Evolutionary conservation across 2,329 filamentous ascomycete genomes (phyloP), one percentile per base, ranked within the genome.

Genomic region (Xylaria sp.): DNA sequence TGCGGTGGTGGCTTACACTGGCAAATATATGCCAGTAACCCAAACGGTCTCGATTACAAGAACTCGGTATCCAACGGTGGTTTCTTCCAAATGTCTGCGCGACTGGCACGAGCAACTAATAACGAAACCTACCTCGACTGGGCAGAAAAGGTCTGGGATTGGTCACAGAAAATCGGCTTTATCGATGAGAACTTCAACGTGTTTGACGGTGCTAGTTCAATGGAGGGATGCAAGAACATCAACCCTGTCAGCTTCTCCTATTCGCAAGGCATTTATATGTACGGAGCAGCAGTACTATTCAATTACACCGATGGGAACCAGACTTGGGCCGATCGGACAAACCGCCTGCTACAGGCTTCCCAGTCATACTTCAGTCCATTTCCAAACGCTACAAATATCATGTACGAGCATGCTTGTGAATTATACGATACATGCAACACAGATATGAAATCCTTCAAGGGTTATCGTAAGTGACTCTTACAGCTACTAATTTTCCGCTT

Each of bases 21-120:
- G 92, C 93, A 97, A 82, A 93, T 97, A 73, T 94, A 91, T 78
- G 82, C 86, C 1, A 88, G 87, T 74, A 95, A 97, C 77, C 82
- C 83, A 55, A 89, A 89, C 70, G 93, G 93, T 16, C 90, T 94
- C 78, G 86, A 89, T 75, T 96, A 97, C 86, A 96, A 94, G 81
- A 95, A 95, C 82, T 86, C 90, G 18, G 88, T 94, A 73, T 90
- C 90, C 69, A 96, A 96, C 78, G 93, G 92, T 50, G 90, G 90
- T n/a, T 89, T 96, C 77, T 94, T 97, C 79, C 91, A 94, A 75
- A 85, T 97, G 13, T 90, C 91, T 3, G 92, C 93, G 0, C 90
- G 93, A 21, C 84, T 95, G 16, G 91, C 90, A 29, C 87, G 90
- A 55, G 90, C 88, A 68, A 92, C 90, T 0, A 88, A 88, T 18